Evolutionary conservation across 2,329 filamentous ascomycete species (phyloP).

Genomic region (Amauroascus verrucosus): DNA sequence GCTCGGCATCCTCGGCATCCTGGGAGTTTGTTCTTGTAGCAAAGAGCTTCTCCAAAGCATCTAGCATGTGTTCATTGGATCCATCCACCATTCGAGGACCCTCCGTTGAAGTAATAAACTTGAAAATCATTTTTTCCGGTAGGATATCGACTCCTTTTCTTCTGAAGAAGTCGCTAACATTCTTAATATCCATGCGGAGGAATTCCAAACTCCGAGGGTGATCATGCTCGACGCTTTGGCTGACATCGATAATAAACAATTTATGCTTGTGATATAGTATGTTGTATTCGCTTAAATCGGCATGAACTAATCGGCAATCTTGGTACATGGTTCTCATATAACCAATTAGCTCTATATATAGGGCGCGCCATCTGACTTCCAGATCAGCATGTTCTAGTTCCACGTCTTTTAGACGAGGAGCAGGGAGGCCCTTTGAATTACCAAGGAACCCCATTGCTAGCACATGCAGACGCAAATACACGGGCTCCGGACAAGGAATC

Average conservation of each 20-base stretch:
- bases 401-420: constrained; percentile 82
- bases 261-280: constrained; percentile 74
- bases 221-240: constrained; percentile 92
- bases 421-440: constrained; percentile 74
- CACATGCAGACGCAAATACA: constrained; percentile 85
- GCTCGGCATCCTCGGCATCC: constrained; percentile 51
- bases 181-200: constrained; percentile 96
- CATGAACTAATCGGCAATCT: constrained; percentile 81
- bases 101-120: constrained; percentile 61
- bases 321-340: constrained; percentile 94
- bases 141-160: constrained; percentile 74
- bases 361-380: constrained; percentile 60
- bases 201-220: constrained; percentile 90
- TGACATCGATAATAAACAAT: constrained; percentile 94
- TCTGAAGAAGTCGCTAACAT: constrained; percentile 84
- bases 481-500: constrained; percentile 81
- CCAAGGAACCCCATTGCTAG: constrained; percentile 91
- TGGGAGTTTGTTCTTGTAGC: constrained; percentile 42
- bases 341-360: constrained; percentile 75
- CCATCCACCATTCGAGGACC: constrained; percentile 33
- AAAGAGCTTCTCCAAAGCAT: constrained; percentile 58
- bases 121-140: constrained; percentile 67
- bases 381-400: constrained; percentile 57
- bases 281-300: constrained; percentile 97
- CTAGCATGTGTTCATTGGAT: constrained; percentile 47